Base-by-base conservation (phyloP, 2,329 filamentous ascomycete species). In the Phialemonium atrogriseum region DNA sequence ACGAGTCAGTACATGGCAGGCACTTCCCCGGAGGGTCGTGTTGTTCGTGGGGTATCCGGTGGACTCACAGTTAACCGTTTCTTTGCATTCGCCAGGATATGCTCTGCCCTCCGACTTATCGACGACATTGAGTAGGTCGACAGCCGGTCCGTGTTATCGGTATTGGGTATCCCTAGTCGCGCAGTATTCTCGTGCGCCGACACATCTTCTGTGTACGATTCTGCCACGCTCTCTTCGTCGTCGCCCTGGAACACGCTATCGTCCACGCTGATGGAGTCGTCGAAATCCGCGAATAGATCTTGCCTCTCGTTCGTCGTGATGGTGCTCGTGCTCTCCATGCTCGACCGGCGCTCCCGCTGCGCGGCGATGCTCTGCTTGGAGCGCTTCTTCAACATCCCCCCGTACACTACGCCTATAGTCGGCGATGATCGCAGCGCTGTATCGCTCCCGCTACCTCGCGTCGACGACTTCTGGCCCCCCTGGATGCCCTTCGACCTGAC, bases 21-120 rank as follows among this genome's bases (percentile, higher is more conserved):
- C 17, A 27, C 20, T 15, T n/a, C 5, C 7, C n/a, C 7, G 15
- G 10, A 10, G 18, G 18, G 22, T 19, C 21, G 13, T 16, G n/a
- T 23, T 9, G 21, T 7, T 21, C 6, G 15, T 10, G 9, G 17
- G 11, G 7, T 20, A 8, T 13, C 7, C 15, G 19, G 11, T 7
- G 15, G 14, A 30, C 28, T 24, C 28, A 93, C 86, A 51, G 84
- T 91, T 39, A 96, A 66, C 45, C 87, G 73, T 54, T 78, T 80
- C 62, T 95, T 95, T 19, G 89, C 89, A 58, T 94, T 94, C 34
- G 87, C 85, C 34, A 96, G 68, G 50, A 95, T 95, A 49, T 88
- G 70, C 52, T 95, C 88, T 2, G 88, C 88, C 46, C 86, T 76
- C 44, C 80, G 79, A 54, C 85, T 89, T 41, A 94, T 60, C 15